Base-by-base conservation (phyloP, 768 basidiomycete genomes). In the Russula vinacea region DNA sequence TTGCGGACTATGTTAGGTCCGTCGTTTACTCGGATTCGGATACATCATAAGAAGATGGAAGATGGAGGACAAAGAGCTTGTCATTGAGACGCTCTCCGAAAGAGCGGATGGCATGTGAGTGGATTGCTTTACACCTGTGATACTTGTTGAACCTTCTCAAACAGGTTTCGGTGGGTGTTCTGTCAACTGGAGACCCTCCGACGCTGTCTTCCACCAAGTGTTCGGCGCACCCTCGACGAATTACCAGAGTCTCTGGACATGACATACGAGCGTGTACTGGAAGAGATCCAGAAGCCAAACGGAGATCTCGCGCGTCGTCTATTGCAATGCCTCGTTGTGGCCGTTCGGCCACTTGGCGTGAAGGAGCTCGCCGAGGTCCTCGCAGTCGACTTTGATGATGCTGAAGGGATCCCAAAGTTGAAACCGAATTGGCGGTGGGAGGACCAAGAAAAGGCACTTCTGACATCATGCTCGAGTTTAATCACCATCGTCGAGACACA, bases 361-460 rank as follows among this genome's bases (percentile, higher is more conserved):
- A 32, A 54, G 7, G 53, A 54, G 22, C 35, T 54, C 11, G 52
- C 52, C 5, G 52, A 54, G n/a, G 26, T 54, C 11, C 47, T 49
- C 14, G 24, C 47, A 49, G 47, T 49, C 26, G 24, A 49, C 24
- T 49, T 49, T 24, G 47, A 26, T 26, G 47, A 49, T 49, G 22
- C 24, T 0, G 47, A 49, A 22, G 47, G 24, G 19, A 17, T 51
- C 16, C 50, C 50, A 9, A 54, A 37, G 52, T 54, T 54, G 52
- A 54, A 54, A 2, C 8, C 33, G 2, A 51, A 29, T 19, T 51
- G 50, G 50, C 47, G 22, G 5, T 49, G 47, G 47, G 47, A 49
- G 47, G 52, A 54, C 19, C 19, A 54, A 35, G 52, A 54, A 7
- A 33, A 54, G 35, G 52, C 52, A 22, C 33, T 54, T 54, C n/a